Conservation (phyloP, 2,329 filamentous ascomycete species). For the Lecanoromycetidae sp. region DNA sequence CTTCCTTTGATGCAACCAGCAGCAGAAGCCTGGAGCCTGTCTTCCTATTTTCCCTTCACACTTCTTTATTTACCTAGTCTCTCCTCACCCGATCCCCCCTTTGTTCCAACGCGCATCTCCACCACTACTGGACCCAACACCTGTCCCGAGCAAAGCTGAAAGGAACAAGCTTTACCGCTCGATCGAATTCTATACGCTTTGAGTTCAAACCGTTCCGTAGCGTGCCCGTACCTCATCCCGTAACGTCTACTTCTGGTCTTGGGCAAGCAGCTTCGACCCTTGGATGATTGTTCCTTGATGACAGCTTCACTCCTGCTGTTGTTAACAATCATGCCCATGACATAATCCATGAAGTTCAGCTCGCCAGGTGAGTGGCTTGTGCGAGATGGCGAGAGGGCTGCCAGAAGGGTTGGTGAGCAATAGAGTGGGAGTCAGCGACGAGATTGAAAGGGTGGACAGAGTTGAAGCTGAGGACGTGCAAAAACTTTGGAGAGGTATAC, state of each 20-base stretch:
- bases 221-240: too few relatives aligned
- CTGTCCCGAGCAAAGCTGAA: too few relatives aligned
- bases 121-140: too few relatives aligned
- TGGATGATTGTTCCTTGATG: background rate
- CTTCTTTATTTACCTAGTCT: background rate
- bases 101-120: too few relatives aligned
- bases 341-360: background rate
- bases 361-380: constrained; percentile 6
- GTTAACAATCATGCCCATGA: background rate
- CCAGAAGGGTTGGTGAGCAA: constrained; percentile 33
- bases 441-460: constrained; percentile 27
- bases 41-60: background rate
- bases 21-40: too few relatives aligned
- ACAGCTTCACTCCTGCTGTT: background rate
- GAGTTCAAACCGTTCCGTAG: too few relatives aligned
- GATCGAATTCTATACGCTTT: too few relatives aligned
- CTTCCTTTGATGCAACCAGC: background rate
- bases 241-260: too few relatives aligned
- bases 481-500: constrained; percentile 38
- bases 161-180: too few relatives aligned
- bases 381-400: constrained; percentile 28
- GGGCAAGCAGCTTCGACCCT: too few relatives aligned
- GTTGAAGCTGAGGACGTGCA: constrained; percentile 32
- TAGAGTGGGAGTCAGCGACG: constrained; percentile 27
- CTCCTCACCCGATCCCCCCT: background rate